phyloP scores from a whole-genome alignment of 345 rosid genomes.

The Populus davidiana region DNA sequence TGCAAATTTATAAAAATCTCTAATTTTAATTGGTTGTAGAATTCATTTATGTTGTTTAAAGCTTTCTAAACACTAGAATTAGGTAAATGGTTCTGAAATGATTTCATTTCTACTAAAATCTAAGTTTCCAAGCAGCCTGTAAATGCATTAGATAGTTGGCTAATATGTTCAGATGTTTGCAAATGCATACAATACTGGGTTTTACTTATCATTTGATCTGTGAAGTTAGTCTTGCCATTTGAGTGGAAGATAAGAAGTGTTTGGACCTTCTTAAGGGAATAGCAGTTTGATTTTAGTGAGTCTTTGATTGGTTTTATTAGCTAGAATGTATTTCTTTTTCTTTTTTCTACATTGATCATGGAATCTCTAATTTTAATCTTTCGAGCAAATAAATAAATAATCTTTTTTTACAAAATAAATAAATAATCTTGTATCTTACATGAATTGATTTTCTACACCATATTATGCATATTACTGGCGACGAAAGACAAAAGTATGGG shows the following conservation, averaged over 20 bases:
- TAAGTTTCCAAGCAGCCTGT: too few relatives aligned
- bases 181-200: background rate
- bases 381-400: too few relatives aligned
- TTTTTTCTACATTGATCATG: background rate
- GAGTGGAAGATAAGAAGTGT: background rate
- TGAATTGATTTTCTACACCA: background rate
- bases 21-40: too few relatives aligned
- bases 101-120: too few relatives aligned
- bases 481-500: background rate
- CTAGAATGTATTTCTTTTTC: background rate
- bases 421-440: background rate
- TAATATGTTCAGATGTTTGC: background rate
- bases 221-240: background rate
- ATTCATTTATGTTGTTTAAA: too few relatives aligned
- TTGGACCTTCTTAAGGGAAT: background rate
- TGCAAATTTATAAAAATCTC: too few relatives aligned
- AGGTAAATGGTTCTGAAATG: too few relatives aligned
- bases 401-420: too few relatives aligned
- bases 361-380: background rate
- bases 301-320: background rate
- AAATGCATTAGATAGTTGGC: background rate
- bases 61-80: too few relatives aligned
- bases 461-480: background rate
- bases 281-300: background rate
- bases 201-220: background rate